These are phyloP conservation scores for Monilinia fructigena DNA, from an alignment of 2,329 filamentous ascomycete species.

Conservation along the genomic window DNA sequence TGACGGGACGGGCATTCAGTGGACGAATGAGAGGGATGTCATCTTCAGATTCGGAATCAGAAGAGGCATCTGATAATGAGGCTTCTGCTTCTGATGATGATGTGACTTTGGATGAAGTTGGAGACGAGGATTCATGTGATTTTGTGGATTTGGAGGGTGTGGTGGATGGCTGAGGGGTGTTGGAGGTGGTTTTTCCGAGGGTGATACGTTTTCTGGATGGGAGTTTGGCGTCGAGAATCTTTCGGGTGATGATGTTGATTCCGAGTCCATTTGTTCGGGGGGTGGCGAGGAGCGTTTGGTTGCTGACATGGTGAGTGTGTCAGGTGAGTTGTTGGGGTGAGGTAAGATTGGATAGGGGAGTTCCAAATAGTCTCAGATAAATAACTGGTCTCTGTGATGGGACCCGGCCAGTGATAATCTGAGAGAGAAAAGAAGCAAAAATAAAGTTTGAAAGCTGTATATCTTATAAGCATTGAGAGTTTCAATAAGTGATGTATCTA, in stretches of 20 bases:
- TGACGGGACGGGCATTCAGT: slow-evolving; percentile 28
- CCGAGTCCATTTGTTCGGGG: slow-evolving; percentile 9
- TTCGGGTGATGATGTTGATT: slow-evolving; percentile 4
- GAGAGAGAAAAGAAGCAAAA: background rate
- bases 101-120: background rate
- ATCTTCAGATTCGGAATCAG: slow-evolving; percentile 12
- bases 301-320: slow-evolving; percentile 16
- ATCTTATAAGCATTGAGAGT: background rate
- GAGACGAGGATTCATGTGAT: background rate
- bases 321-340: slow-evolving; percentile 4
- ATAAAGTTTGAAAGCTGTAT: slow-evolving; percentile 7
- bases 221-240: slow-evolving; percentile 11
- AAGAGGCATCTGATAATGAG: background rate
- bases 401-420: background rate
- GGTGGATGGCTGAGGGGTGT: background rate
- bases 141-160: slow-evolving; percentile 1
- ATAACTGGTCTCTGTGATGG: background rate
- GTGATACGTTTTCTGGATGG: slow-evolving; percentile 8
- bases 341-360: background rate
- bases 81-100: slow-evolving; percentile 7
- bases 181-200: slow-evolving; percentile 5
- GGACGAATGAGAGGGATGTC: slow-evolving; percentile 25
- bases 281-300: slow-evolving; percentile 2
- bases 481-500: slow-evolving; percentile 9
- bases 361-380: slow-evolving; percentile 1